Evolutionary conservation across 257 asterid genomes (phyloP), one percentile per base, ranked within the genome.

Genomic region (Mentha longifolia): DNA sequence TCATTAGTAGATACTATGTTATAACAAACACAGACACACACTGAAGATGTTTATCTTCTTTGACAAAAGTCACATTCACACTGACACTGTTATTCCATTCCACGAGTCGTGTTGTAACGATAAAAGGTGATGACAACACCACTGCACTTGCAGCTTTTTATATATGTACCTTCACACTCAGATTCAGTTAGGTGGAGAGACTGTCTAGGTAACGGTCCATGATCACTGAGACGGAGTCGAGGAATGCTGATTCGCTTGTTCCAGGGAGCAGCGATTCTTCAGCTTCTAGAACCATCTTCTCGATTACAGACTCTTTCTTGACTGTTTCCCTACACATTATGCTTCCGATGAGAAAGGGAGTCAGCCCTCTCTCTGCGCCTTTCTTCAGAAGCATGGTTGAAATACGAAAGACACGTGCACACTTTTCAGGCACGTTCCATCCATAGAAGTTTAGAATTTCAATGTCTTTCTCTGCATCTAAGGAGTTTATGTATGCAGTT

Each of bases 321-420:
- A 87, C 56, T 1, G 92, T 85, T 71, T 86, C 95, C 78, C 97
- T 84, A 85, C 96, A 90, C 92, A 90, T 82, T 11, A 86, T 84
- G 47, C 76, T 88, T 66, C 97, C 97, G 5, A 90, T 85, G 4
- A 58, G 82, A 39, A 74, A 82, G 46, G 97, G 85, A 17, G 84
- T 75, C 33, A 88, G 88, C 15, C 90, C 96, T 79, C 72, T 82
- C 30, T 77, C 80, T 2, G 77, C 92, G 17, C 95, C 97, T 65
- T 88, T 88, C 65, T 86, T 88, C 67, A 90, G 85, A 77, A 90
- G 93, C 94, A 85, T 84, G 42, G 96, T 90, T 5, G 94, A 86
- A 66, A 90, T 78, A 43, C 83, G 84, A 33, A 88, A 79, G 68
- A 85, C 82, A 2, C 85, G 89, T 8, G 91, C 89, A 28, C 92